Evolutionary conservation across 148 eudicot species (phyloP), one percentile per base, ranked within the genome.

Genomic region (Fagopyrum esculentum): DNA sequence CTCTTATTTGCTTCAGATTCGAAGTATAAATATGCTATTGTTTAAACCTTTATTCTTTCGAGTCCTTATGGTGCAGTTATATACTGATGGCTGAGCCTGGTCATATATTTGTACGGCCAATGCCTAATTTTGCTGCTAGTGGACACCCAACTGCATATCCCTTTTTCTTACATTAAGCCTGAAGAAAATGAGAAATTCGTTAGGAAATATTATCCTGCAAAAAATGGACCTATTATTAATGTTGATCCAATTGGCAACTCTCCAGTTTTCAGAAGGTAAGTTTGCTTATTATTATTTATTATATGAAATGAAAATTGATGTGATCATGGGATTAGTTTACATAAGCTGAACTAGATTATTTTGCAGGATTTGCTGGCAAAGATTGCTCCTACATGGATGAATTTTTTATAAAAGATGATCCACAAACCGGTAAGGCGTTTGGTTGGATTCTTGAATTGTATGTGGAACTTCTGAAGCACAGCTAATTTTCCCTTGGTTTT

Each of bases 361-460:
- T 6, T 61, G 6, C 81, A 90, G 88, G 86, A 80, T 46, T 72
- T 83, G 72, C 83, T 93, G 77, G 87, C 85, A 66, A 86, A 87
- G 81, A 90, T 93, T 63, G 96, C 98, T 10, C 98, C 98, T 7
- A 93, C 98, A 45, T 93, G 98, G 98, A 87, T 93, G 98, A 90
- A 90, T 82, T 77, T 93, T n/a, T 93, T 96, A 93, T 93, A 96
- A 93, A 93, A 84, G 85, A 87, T 63, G 93, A 93, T 77, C 87
- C 89, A 26, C 96, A 93, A 84, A 81, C 98, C 12, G 98, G 90
- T 78, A 85, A 83, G 76, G 72, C 87, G 45, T 93, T 93, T 80
- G 98, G 98, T 78, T 93, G 89, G 96, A 92, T 90, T 75, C 79
- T 88, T 77, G 96, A 90, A 85, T 88, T 90, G 96, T 90, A 78